Evolutionary conservation across 306 rosid species (phyloP).

Genomic region (Prunus padus): DNA sequence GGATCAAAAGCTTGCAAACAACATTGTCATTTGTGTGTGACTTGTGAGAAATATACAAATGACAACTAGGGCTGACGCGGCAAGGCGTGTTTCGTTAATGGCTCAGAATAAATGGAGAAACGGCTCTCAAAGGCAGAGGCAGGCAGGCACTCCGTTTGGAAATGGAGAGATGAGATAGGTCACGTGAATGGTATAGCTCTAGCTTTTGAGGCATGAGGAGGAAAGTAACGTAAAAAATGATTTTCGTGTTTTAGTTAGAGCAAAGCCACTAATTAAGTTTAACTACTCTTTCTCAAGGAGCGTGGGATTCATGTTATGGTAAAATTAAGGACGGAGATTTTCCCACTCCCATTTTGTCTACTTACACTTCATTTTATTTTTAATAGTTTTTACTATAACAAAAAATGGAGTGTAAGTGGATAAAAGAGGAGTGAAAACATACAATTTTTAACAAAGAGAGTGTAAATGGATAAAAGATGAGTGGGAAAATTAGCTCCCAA

Average conservation of each 20-base stretch:
- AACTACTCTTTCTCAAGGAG: neutral
- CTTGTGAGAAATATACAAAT: neutral
- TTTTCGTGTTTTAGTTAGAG: neutral
- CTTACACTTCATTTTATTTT: too few relatives aligned
- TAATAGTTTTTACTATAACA: too few relatives aligned
- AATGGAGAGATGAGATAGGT: neutral
- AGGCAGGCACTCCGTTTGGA: neutral
- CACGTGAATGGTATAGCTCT: constrained; percentile 8
- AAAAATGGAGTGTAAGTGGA: too few relatives aligned
- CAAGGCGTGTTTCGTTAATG: constrained; percentile 22
- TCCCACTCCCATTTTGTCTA: too few relatives aligned
- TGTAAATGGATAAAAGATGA: too few relatives aligned
- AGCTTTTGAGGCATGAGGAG: neutral
- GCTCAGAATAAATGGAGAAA: neutral
- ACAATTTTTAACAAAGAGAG: too few relatives aligned
- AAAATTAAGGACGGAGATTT: too few relatives aligned
- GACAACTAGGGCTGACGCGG: constrained; percentile 25
- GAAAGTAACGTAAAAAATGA: constrained; percentile 15
- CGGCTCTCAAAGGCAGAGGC: neutral
- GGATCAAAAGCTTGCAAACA: neutral
- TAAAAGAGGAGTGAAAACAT: too few relatives aligned
- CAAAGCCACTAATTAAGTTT: neutral
- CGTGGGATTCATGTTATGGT: neutral
- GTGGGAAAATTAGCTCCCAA: too few relatives aligned
- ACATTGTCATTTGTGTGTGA: neutral